Evolutionary conservation across 768 basidiomycete species (phyloP).

Genomic region (Pisolithus marmoratus): DNA sequence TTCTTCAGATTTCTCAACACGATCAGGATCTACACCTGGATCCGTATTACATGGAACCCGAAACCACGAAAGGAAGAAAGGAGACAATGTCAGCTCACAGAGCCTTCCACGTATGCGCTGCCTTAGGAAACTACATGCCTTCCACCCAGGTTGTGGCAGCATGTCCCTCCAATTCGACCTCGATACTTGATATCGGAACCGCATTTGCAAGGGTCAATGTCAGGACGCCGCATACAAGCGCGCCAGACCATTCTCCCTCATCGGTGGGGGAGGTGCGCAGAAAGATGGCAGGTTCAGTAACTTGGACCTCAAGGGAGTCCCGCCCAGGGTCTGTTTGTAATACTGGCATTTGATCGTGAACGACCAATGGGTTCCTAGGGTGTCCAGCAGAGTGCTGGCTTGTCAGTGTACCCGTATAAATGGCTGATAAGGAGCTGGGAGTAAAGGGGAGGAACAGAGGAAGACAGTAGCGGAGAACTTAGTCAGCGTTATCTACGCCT

Average conservation of each 20-base stretch:
- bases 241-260: slow-evolving; percentile 43
- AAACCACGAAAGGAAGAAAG: too few relatives aligned
- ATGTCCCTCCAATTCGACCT: slow-evolving; percentile 70
- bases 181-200: slow-evolving; percentile 81
- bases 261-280: slow-evolving; percentile 37
- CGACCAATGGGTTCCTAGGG: neutral
- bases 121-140: slow-evolving; percentile 44
- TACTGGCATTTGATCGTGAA: neutral
- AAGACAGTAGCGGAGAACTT: too few relatives aligned
- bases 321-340: neutral
- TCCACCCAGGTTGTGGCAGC: slow-evolving; percentile 78
- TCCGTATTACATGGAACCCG: too few relatives aligned
- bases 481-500: too few relatives aligned
- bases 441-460: too few relatives aligned
- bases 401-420: too few relatives aligned
- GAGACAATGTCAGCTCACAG: neutral
- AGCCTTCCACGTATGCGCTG: slow-evolving; percentile 22
- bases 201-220: slow-evolving; percentile 66
- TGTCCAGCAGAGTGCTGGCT: neutral
- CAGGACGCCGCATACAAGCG: slow-evolving; percentile 61
- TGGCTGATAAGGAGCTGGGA: too few relatives aligned
- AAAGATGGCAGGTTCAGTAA: slow-evolving; percentile 73
- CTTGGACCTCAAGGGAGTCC: slow-evolving; percentile 49
- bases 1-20: slow-evolving; percentile 74
- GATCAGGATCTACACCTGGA: slow-evolving; percentile 40